Conservation (phyloP, 495 filamentous ascomycete species). For the Amniculicola lignicola region DNA sequence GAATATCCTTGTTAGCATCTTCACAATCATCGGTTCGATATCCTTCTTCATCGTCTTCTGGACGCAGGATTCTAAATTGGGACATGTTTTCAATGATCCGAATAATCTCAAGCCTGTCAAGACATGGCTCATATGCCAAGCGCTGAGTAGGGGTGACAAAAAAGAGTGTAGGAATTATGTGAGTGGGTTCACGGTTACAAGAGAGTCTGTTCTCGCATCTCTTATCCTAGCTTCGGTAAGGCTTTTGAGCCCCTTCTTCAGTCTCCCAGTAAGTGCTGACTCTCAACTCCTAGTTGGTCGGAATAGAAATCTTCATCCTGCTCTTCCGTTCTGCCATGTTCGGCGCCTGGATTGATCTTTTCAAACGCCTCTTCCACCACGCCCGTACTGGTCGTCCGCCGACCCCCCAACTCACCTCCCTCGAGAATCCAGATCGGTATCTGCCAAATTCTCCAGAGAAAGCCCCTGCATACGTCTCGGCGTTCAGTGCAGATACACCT, state of each 20-base stretch:
- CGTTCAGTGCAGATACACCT: conserved; percentile 3
- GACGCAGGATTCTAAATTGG: conserved; percentile 31
- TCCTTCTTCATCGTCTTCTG: conserved; percentile 39
- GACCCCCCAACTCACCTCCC: conserved; percentile 25
- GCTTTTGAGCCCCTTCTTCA: neutral
- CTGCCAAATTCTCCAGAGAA: neutral
- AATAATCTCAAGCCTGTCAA: conserved; percentile 27
- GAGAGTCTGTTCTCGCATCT: conserved; percentile 27
- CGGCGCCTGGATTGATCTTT: conserved; percentile 37
- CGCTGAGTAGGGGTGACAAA: conserved; percentile 36
- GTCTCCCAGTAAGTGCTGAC: neutral
- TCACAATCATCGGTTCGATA: conserved; percentile 33
- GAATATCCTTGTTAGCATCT: conserved; percentile 34
- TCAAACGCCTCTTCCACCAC: conserved; percentile 19
- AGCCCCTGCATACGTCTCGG: neutral
- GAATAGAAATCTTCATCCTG: conserved; percentile 40
- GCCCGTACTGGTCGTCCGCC: neutral
- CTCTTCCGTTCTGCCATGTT: conserved; percentile 41
- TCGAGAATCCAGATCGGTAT: conserved; percentile 21
- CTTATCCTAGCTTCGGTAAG: conserved; percentile 38
- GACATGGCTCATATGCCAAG: conserved; percentile 38
- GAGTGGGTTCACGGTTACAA: conserved; percentile 24
- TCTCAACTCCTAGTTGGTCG: conserved; percentile 34
- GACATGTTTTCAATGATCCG: conserved; percentile 16
- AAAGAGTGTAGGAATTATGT: conserved; percentile 34